phyloP scores from a whole-genome alignment of 1,284 basidiomycete genomes.

The Neonothopanus nambi region DNA sequence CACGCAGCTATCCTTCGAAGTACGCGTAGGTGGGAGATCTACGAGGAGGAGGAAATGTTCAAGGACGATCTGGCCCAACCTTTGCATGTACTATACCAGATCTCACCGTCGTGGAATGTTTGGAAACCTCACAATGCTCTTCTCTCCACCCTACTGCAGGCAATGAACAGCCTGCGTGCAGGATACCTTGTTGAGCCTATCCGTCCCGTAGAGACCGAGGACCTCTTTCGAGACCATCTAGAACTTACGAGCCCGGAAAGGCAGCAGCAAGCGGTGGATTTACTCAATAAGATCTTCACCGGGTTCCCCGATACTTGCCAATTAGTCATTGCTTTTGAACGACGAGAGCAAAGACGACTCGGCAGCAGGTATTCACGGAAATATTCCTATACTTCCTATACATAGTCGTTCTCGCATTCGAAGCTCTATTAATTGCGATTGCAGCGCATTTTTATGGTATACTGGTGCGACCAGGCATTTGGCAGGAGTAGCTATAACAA shows the following conservation, averaged over 20 bases:
- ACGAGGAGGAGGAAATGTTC: conserved; percentile 21
- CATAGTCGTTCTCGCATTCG: background rate
- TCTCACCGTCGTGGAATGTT: conserved; percentile 61
- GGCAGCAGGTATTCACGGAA: conserved; percentile 29
- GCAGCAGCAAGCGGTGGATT: conserved; percentile 33
- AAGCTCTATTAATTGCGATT: background rate
- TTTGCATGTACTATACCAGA: conserved; percentile 59
- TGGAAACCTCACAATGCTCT: conserved; percentile 64
- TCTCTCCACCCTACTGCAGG: conserved; percentile 45
- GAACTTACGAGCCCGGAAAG: conserved; percentile 20
- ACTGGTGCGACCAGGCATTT: background rate
- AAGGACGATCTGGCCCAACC: conserved; percentile 51
- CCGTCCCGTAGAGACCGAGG: conserved; percentile 20
- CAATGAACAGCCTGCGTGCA: conserved; percentile 46
- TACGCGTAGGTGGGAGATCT: conserved; percentile 17
- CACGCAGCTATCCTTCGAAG: conserved; percentile 3
- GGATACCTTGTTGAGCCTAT: conserved; percentile 51
- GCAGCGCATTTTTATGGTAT: background rate
- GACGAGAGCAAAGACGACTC: conserved; percentile 21
- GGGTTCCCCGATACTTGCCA: conserved; percentile 52
- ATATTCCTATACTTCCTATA: conserved; percentile 24
- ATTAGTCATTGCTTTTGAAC: conserved; percentile 38
- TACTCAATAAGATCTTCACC: conserved; percentile 44
- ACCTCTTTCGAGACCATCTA: conserved; percentile 27
- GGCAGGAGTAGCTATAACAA: background rate